phyloP scores from a whole-genome alignment of 169 alveolate genomes.

The Plasmodium relictum region DNA sequence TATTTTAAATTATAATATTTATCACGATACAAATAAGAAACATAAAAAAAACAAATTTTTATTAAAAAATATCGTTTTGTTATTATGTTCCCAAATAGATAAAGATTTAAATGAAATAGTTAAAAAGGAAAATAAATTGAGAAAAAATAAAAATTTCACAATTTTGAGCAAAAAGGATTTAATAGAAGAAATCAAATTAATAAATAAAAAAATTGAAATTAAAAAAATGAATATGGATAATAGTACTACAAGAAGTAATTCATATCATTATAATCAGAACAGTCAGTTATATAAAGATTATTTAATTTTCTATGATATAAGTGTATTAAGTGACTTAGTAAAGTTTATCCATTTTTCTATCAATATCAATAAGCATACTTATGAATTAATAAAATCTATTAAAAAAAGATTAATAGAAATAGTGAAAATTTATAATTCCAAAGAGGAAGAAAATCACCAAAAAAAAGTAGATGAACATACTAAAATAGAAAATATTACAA shows the following conservation, averaged over 20 bases:
- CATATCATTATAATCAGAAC: background rate
- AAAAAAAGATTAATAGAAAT: constrained; percentile 56
- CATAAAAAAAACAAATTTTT: constrained; percentile 30
- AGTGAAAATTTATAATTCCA: constrained; percentile 1
- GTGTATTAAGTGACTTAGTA: constrained; percentile 43
- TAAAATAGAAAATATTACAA: constrained; percentile 22
- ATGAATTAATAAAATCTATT: constrained; percentile 45
- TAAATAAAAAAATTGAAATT: constrained; percentile 19
- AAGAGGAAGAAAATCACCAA: background rate
- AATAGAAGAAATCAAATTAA: constrained; percentile 30
- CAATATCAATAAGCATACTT: constrained; percentile 46
- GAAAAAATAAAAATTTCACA: background rate
- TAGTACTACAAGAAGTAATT: background rate
- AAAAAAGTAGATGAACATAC: background rate
- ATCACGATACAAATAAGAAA: constrained; percentile 25
- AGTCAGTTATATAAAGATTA: constrained; percentile 18
- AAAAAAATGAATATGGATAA: background rate
- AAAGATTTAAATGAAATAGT: constrained; percentile 37
- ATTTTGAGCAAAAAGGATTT: constrained; percentile 16
- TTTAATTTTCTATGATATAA: constrained; percentile 44
- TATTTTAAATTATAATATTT: constrained; percentile 28
- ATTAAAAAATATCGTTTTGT: constrained; percentile 39
- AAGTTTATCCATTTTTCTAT: constrained; percentile 47
- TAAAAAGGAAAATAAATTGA: background rate
- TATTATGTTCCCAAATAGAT: constrained; percentile 33